A percentile compares a stretch with the other conserved stretches of the same genome.
These are phyloP conservation scores for Lycium ferocissimum DNA, from an alignment of 257 asterid genomes.

Conservation along the genomic window DNA sequence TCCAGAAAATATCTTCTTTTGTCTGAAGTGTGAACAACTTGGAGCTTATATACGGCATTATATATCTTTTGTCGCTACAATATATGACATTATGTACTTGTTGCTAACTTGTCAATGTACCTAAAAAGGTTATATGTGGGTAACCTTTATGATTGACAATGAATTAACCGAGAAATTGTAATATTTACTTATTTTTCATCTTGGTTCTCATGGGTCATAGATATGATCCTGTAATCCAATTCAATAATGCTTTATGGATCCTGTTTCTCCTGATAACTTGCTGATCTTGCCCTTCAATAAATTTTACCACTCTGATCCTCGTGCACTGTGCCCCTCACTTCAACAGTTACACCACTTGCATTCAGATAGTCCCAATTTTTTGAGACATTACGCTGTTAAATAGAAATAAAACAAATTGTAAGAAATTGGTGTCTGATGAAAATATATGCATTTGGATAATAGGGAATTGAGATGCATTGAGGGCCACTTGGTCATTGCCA, in stretches of 20 bases:
- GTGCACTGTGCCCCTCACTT: slow-evolving; percentile 6
- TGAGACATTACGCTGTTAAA: neutral
- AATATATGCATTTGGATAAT: neutral
- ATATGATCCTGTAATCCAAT: slow-evolving; percentile 21
- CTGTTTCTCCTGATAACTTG: neutral
- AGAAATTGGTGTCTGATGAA: slow-evolving; percentile 23
- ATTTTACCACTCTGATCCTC: neutral
- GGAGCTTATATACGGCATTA: neutral
- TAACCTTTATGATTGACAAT: slow-evolving; percentile 12
- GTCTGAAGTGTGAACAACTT: slow-evolving; percentile 12
- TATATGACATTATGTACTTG: slow-evolving; percentile 8
- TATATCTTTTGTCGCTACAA: neutral
- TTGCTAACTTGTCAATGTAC: neutral
- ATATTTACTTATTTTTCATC: neutral
- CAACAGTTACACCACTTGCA: slow-evolving; percentile 21
- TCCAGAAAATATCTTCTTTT: neutral
- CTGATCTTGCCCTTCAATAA: neutral
- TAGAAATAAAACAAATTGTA: neutral
- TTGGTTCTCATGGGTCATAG: slow-evolving; percentile 6
- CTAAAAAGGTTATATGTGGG: neutral
- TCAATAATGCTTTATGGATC: slow-evolving; percentile 9
- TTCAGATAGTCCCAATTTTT: neutral
- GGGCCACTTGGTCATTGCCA: no score
- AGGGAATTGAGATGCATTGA: neutral
- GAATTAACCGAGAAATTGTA: neutral